Percentiles rank a stretch among this genome's conserved stretches.
phyloP scores from a whole-genome alignment of 306 rosid species.

The Prunus persica region Prunus_persica_NCBIv2 NC_034009.1:29670501-29671000 shows the following conservation, averaged over 20 bases:
- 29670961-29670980: neutral
- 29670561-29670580: too few relatives aligned
- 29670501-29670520: too few relatives aligned
- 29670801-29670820: constrained; percentile 6
- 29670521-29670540: too few relatives aligned
- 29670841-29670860: constrained; percentile 15
- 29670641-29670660: too few relatives aligned
- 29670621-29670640: too few relatives aligned
- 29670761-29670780: neutral
- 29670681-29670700: neutral
- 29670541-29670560: too few relatives aligned
- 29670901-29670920: neutral
- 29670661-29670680: too few relatives aligned
- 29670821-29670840: neutral
- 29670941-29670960: neutral
- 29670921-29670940: neutral
- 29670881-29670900: constrained; percentile 17
- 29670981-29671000: neutral
- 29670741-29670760: neutral
- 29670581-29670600: too few relatives aligned
- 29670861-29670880: neutral
- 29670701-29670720: neutral
- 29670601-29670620: too few relatives aligned
- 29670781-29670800: neutral
- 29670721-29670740: neutral